Percentiles rank a stretch among this genome's conserved stretches.
These are phyloP conservation scores for Vitis labrusca DNA, from an alignment of 164 flowering plant genomes.

Conservation along the genomic window DNA sequence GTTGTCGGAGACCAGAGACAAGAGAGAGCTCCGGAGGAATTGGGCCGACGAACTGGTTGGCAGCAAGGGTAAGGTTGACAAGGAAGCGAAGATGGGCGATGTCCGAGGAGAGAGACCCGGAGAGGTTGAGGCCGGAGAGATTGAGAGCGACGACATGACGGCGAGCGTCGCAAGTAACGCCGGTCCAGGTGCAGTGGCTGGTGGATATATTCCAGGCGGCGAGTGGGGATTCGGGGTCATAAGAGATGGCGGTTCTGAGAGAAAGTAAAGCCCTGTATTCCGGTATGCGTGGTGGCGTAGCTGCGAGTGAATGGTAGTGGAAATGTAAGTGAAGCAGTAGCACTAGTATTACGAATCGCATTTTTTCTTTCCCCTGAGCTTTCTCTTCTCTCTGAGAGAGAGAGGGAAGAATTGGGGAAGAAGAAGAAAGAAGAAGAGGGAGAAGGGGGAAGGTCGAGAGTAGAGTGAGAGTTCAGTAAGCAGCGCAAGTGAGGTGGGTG, in stretches of 20 bases:
- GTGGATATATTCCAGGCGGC: conserved; percentile 57
- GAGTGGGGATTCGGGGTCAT: conserved; percentile 53
- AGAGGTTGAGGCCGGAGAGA: conserved; percentile 57
- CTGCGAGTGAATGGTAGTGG: conserved; percentile 12
- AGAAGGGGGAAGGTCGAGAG: conserved; percentile 6
- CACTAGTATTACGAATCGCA: conserved; percentile 21
- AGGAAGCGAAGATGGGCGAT: conserved; percentile 51
- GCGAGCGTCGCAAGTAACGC: conserved; percentile 62
- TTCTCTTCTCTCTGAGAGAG: background rate
- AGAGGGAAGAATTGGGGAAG: background rate
- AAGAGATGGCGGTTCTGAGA: conserved; percentile 58
- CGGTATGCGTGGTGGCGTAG: conserved; percentile 29
- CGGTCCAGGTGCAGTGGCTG: conserved; percentile 64
- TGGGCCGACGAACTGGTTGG: conserved; percentile 59
- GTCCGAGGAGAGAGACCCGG: conserved; percentile 62
- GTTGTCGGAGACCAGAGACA: conserved; percentile 42
- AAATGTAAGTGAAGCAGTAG: conserved; percentile 22
- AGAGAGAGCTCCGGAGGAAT: conserved; percentile 54
- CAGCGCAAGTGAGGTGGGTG: conserved; percentile 1
- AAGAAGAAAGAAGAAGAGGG: conserved; percentile 14
- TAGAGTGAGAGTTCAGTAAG: conserved; percentile 17
- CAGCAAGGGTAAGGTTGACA: conserved; percentile 51
- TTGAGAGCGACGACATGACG: conserved; percentile 63
- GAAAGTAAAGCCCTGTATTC: conserved; percentile 66
- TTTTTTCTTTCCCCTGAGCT: conserved; percentile 6